These are phyloP conservation scores for Pichia cephalocereana DNA, from an alignment of 805 yeast species.

Conservation along the genomic window DNA sequence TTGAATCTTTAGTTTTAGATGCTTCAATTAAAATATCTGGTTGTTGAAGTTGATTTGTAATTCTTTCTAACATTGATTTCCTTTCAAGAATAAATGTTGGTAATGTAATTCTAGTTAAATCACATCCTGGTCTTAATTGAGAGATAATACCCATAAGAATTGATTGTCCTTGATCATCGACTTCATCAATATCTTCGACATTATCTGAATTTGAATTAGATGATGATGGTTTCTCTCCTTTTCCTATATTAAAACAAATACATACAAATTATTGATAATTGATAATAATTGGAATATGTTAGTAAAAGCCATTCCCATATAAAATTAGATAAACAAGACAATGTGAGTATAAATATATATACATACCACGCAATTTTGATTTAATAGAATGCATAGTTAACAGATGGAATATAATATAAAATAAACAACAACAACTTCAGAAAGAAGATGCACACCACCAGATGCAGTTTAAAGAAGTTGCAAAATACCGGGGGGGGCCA, in stretches of 20 bases:
- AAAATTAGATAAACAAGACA: not conserved
- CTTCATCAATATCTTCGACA: conserved; percentile 79
- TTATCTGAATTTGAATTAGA: conserved; percentile 9
- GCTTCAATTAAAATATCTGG: conserved; percentile 73
- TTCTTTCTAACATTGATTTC: conserved; percentile 92
- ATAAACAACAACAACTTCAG: too few species aligned
- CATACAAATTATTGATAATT: too few species aligned
- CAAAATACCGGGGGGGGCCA: too few species aligned
- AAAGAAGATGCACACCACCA: too few species aligned
- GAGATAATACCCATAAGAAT: conserved; percentile 81
- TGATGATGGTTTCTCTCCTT: not conserved
- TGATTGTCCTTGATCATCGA: conserved; percentile 83
- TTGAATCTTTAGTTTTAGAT: conserved; percentile 44
- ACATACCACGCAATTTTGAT: conserved; percentile 5
- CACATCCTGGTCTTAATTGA: conserved; percentile 89
- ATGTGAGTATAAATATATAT: too few species aligned
- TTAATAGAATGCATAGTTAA: conserved; percentile 3
- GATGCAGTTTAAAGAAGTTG: too few species aligned
- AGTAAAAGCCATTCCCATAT: too few species aligned
- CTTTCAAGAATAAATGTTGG: conserved; percentile 94
- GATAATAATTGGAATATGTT: not conserved
- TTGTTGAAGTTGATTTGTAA: conserved; percentile 77
- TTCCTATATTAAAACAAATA: conserved; percentile 1
- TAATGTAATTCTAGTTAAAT: conserved; percentile 79
- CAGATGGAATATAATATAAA: too few species aligned